Evolutionary conservation across 805 yeast genomes (phyloP), one percentile per base, ranked within the genome.

Genomic region (Pichia paraexigua): DNA sequence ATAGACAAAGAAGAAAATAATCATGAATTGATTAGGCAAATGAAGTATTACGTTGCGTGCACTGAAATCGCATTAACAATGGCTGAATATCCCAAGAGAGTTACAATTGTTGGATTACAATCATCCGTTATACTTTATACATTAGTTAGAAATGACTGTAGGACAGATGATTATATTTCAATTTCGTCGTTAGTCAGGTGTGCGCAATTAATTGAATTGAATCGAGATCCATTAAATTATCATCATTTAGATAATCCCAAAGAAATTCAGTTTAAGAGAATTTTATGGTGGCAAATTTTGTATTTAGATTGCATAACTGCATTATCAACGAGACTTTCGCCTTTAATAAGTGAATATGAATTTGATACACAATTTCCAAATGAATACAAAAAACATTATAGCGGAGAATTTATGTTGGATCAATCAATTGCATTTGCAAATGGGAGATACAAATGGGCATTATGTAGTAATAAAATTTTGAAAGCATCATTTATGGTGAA

Each of bases 211-310:
- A 66, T 79, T 32, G 79, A 78, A 49, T 61, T 81, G 28, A 80
- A 81, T 56, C 74, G 80, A 60, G 86, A 81, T 56, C 85, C 86
- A 3, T 67, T 74, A 13, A 65, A 71, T 0, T 72, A 75, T 46
- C 75, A 80, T 51, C 70, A 75, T 43, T 70, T 78, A 40, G 66
- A 71, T 1, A 76, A 78, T 53, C 65, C 71, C 60, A 73, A 71
- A 49, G 70, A 73, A 21, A 71, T 80, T 4, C 79, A 78, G 50
- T 66, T 72, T 46, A 68, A 82, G 60, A 68, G 86, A 57, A 59
- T 79, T 46, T 59, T 82, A 15, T 81, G 85, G 85, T 82, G 85
- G 85, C 80, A 79, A 27, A 76, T 81, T 8, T 79, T 79, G 54
- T 79, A 79, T 35, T 64, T 82, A 53, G 87, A 81, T 60, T 73